phyloP scores from a whole-genome alignment of 2,329 filamentous ascomycete species.

The Rutstroemia sp. region DNA sequence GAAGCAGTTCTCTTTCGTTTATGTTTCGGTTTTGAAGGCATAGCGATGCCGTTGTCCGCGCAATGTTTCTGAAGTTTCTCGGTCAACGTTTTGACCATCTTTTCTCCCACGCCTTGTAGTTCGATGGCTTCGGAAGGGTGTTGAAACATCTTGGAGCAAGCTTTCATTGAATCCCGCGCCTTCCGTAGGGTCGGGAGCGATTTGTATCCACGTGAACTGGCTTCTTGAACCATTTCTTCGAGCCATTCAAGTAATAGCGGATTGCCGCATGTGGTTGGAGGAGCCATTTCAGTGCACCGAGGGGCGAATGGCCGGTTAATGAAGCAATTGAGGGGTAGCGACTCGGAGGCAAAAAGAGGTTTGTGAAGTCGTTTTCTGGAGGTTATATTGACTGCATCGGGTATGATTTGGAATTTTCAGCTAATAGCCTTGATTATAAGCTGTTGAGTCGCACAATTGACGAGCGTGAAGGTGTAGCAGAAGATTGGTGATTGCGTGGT shows the following conservation, averaged over 20 bases:
- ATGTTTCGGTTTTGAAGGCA: conserved; percentile 51
- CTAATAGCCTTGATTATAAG: too few species aligned
- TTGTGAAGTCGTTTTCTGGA: too few species aligned
- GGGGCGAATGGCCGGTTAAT: neutral
- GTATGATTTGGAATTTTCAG: too few species aligned
- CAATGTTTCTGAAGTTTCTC: conserved; percentile 54
- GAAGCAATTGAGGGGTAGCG: neutral
- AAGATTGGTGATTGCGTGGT: too few species aligned
- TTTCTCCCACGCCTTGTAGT: conserved; percentile 67
- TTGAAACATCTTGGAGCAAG: conserved; percentile 53
- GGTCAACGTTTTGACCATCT: conserved; percentile 62
- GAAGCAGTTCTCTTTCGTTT: conserved; percentile 4
- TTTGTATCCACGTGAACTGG: conserved; percentile 67
- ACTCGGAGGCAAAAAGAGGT: neutral
- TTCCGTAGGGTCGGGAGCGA: conserved; percentile 30
- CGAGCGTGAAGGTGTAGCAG: too few species aligned
- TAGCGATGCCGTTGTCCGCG: conserved; percentile 56
- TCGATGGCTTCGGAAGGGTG: conserved; percentile 68
- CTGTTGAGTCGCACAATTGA: too few species aligned
- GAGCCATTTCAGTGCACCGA: neutral
- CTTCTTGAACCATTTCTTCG: conserved; percentile 66
- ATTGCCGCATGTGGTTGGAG: conserved; percentile 38
- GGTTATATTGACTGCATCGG: too few species aligned
- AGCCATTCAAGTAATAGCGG: conserved; percentile 66
- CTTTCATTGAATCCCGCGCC: conserved; percentile 70